Evolutionary conservation across 2,329 filamentous ascomycete genomes (phyloP).

Genomic region (Trichophyton schoenleinii): DNA sequence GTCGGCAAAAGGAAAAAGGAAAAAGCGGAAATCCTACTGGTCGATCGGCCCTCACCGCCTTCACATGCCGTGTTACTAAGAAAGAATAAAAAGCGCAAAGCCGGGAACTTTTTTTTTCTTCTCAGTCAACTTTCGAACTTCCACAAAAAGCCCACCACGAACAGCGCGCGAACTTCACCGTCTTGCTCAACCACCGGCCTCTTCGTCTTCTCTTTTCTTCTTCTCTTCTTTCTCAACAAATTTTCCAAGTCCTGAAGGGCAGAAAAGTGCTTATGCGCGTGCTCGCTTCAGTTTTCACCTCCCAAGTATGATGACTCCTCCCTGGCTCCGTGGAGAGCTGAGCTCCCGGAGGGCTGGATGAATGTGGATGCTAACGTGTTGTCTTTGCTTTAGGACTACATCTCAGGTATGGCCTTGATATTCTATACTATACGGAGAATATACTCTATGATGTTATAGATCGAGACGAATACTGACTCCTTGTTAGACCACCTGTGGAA

Average conservation of each 20-base stretch:
- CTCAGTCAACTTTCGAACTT: not conserved
- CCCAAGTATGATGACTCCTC: conserved; percentile 51
- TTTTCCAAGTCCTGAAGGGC: conserved; percentile 25
- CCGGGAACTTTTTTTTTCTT: not conserved
- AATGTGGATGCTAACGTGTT: conserved; percentile 11
- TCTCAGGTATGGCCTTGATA: conserved; percentile 40
- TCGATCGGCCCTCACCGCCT: conserved; percentile 6
- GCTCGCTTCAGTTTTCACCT: conserved; percentile 73
- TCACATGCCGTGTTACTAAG: not conserved
- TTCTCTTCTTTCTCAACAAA: conserved; percentile 11
- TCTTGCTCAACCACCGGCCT: not conserved
- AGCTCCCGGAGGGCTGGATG: not conserved
- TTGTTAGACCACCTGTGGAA: conserved; percentile 53
- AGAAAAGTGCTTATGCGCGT: conserved; percentile 68
- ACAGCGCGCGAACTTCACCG: not conserved
- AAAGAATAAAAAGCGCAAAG: not conserved
- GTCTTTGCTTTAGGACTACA: conserved; percentile 43
- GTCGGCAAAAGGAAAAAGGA: not conserved
- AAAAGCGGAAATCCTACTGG: not conserved
- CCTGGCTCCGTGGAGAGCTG: not conserved
- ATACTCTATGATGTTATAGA: not conserved
- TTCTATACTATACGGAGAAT: not conserved
- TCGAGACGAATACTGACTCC: conserved; percentile 15
- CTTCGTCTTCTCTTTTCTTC: not conserved
- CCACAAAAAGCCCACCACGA: not conserved